Evolutionary conservation across 2,329 filamentous ascomycete species (phyloP).

Genomic region (Trichoderma koningii): DNA sequence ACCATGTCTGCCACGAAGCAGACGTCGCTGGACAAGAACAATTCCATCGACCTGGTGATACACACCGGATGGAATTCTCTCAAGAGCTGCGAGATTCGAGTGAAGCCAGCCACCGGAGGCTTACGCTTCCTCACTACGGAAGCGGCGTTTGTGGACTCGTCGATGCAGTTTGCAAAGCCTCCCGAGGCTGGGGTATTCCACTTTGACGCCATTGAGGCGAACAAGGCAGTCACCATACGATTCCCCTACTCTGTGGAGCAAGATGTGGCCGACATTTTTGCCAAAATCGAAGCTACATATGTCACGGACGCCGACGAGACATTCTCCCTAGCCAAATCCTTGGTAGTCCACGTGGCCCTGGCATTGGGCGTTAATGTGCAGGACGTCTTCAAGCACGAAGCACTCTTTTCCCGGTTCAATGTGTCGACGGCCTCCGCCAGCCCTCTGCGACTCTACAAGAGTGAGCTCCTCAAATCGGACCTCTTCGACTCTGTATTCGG

Average conservation of each 20-base stretch:
- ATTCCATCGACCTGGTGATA: conserved; percentile 73
- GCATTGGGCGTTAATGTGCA: conserved; percentile 95
- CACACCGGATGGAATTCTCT: conserved; percentile 74
- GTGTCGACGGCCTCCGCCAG: conserved; percentile 77
- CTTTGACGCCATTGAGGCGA: conserved; percentile 50
- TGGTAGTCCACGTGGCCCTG: conserved; percentile 71
- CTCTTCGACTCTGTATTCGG: conserved; percentile 67
- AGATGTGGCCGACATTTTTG: conserved; percentile 67
- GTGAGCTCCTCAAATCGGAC: conserved; percentile 67
- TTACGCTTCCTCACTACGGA: conserved; percentile 64
- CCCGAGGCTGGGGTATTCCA: conserved; percentile 57
- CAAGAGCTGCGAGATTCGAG: conserved; percentile 58
- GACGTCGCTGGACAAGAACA: conserved; percentile 78
- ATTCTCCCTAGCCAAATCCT: conserved; percentile 46
- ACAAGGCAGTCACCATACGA: conserved; percentile 57
- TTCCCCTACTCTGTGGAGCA: conserved; percentile 85
- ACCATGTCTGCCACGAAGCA: conserved; percentile 66
- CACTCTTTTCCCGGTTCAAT: conserved; percentile 86
- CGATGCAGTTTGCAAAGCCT: conserved; percentile 49
- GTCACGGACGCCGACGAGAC: conserved; percentile 62
- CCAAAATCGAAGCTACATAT: conserved; percentile 77
- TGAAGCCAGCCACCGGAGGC: conserved; percentile 66
- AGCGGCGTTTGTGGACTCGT: conserved; percentile 51
- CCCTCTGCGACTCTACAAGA: conserved; percentile 73
- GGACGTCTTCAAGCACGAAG: conserved; percentile 84